A percentile compares a stretch with the other conserved stretches of the same genome.
Evolutionary conservation across 805 yeast species (phyloP).

Genomic region (Candida yuanshanica): DNA sequence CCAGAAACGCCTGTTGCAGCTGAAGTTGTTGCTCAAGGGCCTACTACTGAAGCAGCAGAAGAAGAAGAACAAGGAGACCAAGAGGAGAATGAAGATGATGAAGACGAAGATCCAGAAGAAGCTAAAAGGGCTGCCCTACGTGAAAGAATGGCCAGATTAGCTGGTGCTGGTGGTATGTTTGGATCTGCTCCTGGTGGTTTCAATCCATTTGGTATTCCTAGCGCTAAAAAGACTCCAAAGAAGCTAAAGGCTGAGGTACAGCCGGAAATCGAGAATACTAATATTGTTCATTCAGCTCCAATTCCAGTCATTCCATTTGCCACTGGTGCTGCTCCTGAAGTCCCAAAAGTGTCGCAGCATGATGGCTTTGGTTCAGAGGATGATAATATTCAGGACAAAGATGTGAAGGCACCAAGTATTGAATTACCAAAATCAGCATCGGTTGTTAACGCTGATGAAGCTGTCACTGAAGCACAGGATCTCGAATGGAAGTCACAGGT

Average conservation of each 20-base stretch:
- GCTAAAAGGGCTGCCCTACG: slow-evolving; percentile 69
- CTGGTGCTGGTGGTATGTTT: slow-evolving; percentile 66
- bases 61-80: slow-evolving; percentile 25
- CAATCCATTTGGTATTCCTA: slow-evolving; percentile 36
- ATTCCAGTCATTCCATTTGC: slow-evolving; percentile 53
- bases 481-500: slow-evolving; percentile 1
- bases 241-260: slow-evolving; percentile 20
- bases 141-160: slow-evolving; percentile 93
- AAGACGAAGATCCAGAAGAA: slow-evolving; percentile 71
- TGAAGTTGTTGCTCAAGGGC: slow-evolving; percentile 1
- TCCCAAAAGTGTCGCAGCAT: slow-evolving; percentile 17
- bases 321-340: slow-evolving; percentile 19
- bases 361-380: slow-evolving; percentile 9
- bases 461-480: not conserved
- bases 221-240: slow-evolving; percentile 19
- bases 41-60: slow-evolving; percentile 7
- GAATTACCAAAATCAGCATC: not conserved
- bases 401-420: not conserved
- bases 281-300: slow-evolving; percentile 25
- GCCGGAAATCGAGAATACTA: slow-evolving; percentile 11
- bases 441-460: slow-evolving; percentile 5
- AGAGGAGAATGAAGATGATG: slow-evolving; percentile 47
- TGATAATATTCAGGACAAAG: slow-evolving; percentile 4
- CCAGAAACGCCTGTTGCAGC: not conserved
- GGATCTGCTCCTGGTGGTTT: slow-evolving; percentile 27